These are phyloP conservation scores for Phytophthora foliorum DNA, from an alignment of 352 stramenopile genomes.

Conservation along the genomic window DNA sequence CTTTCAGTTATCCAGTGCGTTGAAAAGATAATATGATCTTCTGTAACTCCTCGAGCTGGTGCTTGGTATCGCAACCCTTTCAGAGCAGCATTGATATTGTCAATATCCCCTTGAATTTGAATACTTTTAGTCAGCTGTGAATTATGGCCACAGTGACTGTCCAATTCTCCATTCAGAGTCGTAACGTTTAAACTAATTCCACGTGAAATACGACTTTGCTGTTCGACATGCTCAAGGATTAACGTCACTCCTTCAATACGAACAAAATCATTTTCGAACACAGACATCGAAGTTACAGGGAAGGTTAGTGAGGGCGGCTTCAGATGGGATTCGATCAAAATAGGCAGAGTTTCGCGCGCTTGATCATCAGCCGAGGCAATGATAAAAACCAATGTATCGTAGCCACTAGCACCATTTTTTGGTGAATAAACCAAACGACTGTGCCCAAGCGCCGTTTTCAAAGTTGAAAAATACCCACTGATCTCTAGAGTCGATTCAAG, in stretches of 20 bases:
- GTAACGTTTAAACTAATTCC: slow-evolving; percentile 23
- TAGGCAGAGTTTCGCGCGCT: slow-evolving; percentile 14
- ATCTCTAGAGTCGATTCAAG: slow-evolving; percentile 5
- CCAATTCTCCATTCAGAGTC: slow-evolving; percentile 11
- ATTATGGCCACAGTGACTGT: background rate
- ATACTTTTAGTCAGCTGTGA: slow-evolving; percentile 2
- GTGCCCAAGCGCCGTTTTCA: slow-evolving; percentile 8
- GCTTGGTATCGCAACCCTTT: slow-evolving; percentile 24
- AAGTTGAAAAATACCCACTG: slow-evolving; percentile 14
- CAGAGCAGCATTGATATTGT: slow-evolving; percentile 35
- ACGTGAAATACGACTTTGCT: background rate
- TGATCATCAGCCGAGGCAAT: slow-evolving; percentile 22
- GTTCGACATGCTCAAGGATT: background rate
- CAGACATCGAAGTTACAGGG: slow-evolving; percentile 15
- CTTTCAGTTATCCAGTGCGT: slow-evolving; percentile 12
- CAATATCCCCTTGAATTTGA: slow-evolving; percentile 19
- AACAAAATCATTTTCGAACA: slow-evolving; percentile 13
- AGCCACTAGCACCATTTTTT: slow-evolving; percentile 9
- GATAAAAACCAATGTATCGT: slow-evolving; percentile 24
- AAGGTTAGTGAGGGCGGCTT: slow-evolving; percentile 15
- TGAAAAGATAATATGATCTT: slow-evolving; percentile 25
- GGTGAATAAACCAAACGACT: slow-evolving; percentile 22
- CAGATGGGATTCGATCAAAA: slow-evolving; percentile 22
- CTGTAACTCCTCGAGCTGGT: slow-evolving; percentile 1
- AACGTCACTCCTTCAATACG: slow-evolving; percentile 8